Evolutionary conservation across 108 stramenopile species (phyloP).

Genomic region (Nitzschia palea): DNA sequence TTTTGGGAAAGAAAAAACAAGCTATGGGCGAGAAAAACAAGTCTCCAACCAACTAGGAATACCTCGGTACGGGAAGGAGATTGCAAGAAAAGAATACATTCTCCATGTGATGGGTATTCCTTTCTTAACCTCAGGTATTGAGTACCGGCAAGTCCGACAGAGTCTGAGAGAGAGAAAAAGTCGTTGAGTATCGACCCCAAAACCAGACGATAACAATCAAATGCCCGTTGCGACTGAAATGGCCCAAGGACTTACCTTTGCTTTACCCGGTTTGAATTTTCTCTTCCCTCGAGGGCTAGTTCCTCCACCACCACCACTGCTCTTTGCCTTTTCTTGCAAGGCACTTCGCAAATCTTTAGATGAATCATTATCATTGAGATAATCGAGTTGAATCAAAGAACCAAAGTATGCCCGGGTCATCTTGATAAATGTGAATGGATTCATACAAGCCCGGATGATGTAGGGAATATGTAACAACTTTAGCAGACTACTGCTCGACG

Average conservation of each 20-base stretch:
- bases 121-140: slow-evolving; percentile 88
- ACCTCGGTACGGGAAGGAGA: not conserved
- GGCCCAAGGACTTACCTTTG: slow-evolving; percentile 62
- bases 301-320: slow-evolving; percentile 33
- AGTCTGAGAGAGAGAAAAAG: slow-evolving; percentile 23
- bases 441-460: slow-evolving; percentile 75
- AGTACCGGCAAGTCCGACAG: slow-evolving; percentile 82
- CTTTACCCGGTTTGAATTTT: slow-evolving; percentile 81
- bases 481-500: not conserved
- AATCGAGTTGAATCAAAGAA: slow-evolving; percentile 69
- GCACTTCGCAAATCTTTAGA: slow-evolving; percentile 75
- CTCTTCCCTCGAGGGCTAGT: slow-evolving; percentile 41
- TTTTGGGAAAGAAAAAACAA: not conserved
- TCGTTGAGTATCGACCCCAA: not conserved
- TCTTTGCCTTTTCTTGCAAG: slow-evolving; percentile 76
- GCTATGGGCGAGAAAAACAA: not conserved
- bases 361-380: slow-evolving; percentile 46
- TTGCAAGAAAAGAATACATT: too few relatives aligned
- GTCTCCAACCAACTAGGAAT: slow-evolving; percentile 1
- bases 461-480: slow-evolving; percentile 62
- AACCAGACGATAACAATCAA: not conserved
- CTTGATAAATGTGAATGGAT: slow-evolving; percentile 66
- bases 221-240: too few relatives aligned
- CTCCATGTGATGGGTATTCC: slow-evolving; percentile 23
- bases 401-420: slow-evolving; percentile 79